Evolutionary conservation across 208 protist genomes (phyloP), one percentile per base, ranked within the genome.

Genomic region (Polymyxa betae): DNA sequence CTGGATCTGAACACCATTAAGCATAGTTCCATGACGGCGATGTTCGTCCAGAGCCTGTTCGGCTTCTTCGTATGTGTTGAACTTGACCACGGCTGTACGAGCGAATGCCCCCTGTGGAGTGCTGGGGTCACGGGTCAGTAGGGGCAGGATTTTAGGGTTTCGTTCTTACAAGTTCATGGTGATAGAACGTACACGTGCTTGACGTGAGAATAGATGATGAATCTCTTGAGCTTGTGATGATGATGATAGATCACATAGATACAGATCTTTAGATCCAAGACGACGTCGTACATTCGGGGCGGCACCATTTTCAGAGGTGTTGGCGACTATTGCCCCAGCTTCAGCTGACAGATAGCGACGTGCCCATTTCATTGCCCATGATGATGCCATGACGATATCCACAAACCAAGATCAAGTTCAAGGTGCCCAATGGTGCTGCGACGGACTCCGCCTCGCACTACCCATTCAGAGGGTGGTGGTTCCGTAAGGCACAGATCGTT

Each of bases 31-130:
- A n/a, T 82, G 72, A 35, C 72, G 72, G n/a, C 72, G 72, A 43
- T 82, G 72, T 43, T 82, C 72, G 5, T 82, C 72, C n/a, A 82
- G n/a, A 35, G 72, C 72, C 72, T 82, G n/a, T n/a, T 82, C 72
- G n/a, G 72, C 72, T 43, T 82, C 16, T 43, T 82, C 72, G n/a
- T 82, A 82, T 5, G 72, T 38, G 16, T 35, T 16, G 72, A 82
- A 82, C 72, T 35, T 82, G 16, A 82, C 72, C 5, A 82, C 72
- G n/a, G 72, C 72, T 5, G 72, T 82, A 5, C n/a, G n/a, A 45
- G 72, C 72, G 40, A 82, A 82, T n/a, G 5, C 10, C 40, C 72
- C 72, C 35, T 5, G 5, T 60, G 49, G 49, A 29, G 49, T 60
- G 49, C 49, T 60, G 49, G 24, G 49, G 24, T 60, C 24, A 60